Conservation (phyloP, 1,139 yeast genomes). For the Blastobotrys niveus region DNA sequence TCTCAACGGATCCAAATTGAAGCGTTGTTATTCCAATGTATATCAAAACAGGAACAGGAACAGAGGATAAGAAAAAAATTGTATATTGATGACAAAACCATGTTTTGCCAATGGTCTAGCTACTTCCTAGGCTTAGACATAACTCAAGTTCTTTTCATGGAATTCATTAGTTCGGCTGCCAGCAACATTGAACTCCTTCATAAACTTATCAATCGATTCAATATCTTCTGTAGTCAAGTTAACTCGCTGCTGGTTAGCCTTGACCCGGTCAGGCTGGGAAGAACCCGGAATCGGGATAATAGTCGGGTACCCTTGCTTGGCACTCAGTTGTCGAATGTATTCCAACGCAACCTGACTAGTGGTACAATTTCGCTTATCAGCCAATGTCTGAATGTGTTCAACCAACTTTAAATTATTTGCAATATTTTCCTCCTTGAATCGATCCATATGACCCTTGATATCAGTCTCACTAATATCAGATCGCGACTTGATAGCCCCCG, state of each 20-base stretch:
- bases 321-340: slow-evolving; percentile 46
- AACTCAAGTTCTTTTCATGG: slow-evolving; percentile 3
- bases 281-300: slow-evolving; percentile 79
- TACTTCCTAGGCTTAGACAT: no score
- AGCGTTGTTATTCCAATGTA: no score
- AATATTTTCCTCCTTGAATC: slow-evolving; percentile 54
- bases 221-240: slow-evolving; percentile 50
- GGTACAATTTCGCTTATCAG: slow-evolving; percentile 43
- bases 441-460: slow-evolving; percentile 39
- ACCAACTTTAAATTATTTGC: slow-evolving; percentile 47
- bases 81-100: no score
- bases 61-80: no score
- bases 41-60: no score
- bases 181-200: slow-evolving; percentile 37
- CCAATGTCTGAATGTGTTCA: slow-evolving; percentile 43
- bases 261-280: slow-evolving; percentile 51
- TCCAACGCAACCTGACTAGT: slow-evolving; percentile 67
- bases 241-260: slow-evolving; percentile 49
- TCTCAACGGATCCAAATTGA: no score
- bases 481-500: slow-evolving; percentile 50
- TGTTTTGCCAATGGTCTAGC: no score
- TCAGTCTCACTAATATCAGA: slow-evolving; percentile 43
- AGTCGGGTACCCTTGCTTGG: slow-evolving; percentile 43
- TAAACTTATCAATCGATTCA: slow-evolving; percentile 39
- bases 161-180: slow-evolving; percentile 47